phyloP scores from a whole-genome alignment of 257 asterid species.

The Capsicum chinense region DNA sequence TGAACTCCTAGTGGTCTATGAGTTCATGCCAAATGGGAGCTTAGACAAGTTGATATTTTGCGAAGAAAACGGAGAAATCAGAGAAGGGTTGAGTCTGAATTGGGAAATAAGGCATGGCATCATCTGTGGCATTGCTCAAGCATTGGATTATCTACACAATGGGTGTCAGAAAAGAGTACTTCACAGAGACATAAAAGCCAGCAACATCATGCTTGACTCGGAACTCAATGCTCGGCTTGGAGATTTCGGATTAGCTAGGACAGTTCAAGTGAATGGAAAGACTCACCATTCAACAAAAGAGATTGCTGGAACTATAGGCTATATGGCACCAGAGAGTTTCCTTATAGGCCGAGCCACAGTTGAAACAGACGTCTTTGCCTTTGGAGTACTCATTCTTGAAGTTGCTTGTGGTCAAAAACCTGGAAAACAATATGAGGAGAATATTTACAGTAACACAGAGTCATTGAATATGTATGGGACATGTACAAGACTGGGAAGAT shows the following conservation, averaged over 20 bases:
- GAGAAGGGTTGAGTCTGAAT: not conserved
- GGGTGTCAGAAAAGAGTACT: constrained; percentile 33
- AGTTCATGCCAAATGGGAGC: constrained; percentile 39
- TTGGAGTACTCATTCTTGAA: constrained; percentile 36
- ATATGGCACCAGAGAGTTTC: constrained; percentile 38
- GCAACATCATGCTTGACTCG: constrained; percentile 34
- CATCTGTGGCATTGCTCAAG: constrained; percentile 22
- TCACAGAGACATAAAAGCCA: constrained; percentile 34
- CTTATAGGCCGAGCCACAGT: constrained; percentile 31
- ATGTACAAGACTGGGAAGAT: constrained; percentile 23
- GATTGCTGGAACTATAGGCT: constrained; percentile 35
- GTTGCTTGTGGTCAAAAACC: constrained; percentile 37
- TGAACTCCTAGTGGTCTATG: constrained; percentile 34
- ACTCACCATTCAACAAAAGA: constrained; percentile 34
- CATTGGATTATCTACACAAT: constrained; percentile 38
- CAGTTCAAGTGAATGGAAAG: constrained; percentile 21
- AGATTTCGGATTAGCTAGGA: constrained; percentile 34
- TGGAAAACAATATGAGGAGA: not conserved
- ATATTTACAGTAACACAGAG: not conserved
- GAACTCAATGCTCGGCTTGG: constrained; percentile 30
- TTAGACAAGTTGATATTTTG: constrained; percentile 24
- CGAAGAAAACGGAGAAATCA: not conserved
- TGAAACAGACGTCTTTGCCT: constrained; percentile 37
- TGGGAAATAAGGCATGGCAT: constrained; percentile 30
- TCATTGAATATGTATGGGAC: constrained; percentile 31